Conservation (phyloP, 2,329 filamentous ascomycete species). For the Paecilomyces niveus region DNA sequence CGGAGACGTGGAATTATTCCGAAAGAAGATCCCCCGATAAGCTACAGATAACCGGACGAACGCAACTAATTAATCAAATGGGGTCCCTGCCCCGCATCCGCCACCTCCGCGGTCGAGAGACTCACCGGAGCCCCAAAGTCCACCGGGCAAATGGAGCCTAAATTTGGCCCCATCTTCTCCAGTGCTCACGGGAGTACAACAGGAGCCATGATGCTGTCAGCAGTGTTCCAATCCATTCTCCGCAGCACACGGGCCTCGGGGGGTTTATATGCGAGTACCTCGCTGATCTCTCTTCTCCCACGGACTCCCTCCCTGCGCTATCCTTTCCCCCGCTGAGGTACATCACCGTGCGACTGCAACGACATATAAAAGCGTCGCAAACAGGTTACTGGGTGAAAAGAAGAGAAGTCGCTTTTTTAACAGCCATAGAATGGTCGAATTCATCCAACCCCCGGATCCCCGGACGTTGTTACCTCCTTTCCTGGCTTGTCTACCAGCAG, state of each 20-base stretch:
- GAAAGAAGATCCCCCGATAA: not conserved
- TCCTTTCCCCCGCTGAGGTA: not conserved
- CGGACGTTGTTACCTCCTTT: conserved; percentile 54
- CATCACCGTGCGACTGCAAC: not conserved
- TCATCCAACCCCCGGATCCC: conserved; percentile 49
- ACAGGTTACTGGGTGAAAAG: not conserved
- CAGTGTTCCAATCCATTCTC: not conserved
- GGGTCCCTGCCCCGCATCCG: not conserved
- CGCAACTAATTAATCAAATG: not conserved
- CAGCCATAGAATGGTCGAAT: conserved; percentile 40
- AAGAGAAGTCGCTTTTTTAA: not conserved
- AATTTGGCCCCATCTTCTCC: not conserved
- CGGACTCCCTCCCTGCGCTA: not conserved
- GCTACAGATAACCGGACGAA: not conserved
- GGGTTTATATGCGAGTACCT: not conserved
- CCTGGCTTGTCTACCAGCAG: conserved; percentile 56
- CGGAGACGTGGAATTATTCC: not conserved
- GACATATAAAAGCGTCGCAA: not conserved
- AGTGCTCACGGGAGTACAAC: not conserved
- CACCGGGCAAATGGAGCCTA: conserved; percentile 9
- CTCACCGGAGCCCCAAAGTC: not conserved
- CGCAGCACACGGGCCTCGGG: not conserved
- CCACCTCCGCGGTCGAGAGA: not conserved
- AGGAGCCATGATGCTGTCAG: not conserved
- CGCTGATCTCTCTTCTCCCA: not conserved